Conservation (phyloP, 2,329 filamentous ascomycete species). For the Hymenoscyphus scutula region DNA sequence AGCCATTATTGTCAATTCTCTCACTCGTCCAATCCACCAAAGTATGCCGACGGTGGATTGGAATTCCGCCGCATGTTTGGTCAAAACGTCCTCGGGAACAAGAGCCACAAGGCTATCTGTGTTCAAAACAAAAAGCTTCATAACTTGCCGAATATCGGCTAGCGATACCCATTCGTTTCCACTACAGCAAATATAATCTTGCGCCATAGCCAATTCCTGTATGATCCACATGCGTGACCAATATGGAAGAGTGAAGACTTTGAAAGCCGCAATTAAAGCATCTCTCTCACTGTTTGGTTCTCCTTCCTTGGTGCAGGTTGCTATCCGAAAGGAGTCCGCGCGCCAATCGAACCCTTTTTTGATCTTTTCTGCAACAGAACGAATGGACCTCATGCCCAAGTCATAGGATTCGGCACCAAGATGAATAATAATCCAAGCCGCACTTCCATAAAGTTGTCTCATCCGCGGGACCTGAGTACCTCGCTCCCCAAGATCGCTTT, state of each 20-base stretch:
- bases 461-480: not conserved
- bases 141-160: conserved; percentile 1
- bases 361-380: not conserved
- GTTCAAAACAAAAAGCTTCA: conserved; percentile 7
- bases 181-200: not conserved
- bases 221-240: conserved; percentile 10
- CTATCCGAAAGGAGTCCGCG: not conserved
- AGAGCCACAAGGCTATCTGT: not conserved
- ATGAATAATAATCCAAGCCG: not conserved
- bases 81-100: not conserved
- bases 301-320: not conserved
- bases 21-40: conserved; percentile 6
- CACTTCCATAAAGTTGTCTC: not conserved
- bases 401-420: not conserved
- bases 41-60: not conserved
- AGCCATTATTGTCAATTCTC: conserved; percentile 1
- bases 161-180: not conserved
- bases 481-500: not conserved
- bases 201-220: conserved; percentile 4
- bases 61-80: not conserved
- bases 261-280: not conserved
- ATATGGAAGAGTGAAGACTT: not conserved
- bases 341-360: not conserved
- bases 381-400: not conserved
- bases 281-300: not conserved